These are phyloP conservation scores for Chaetomium fimeti DNA, from an alignment of 495 filamentous ascomycete genomes.

Conservation along the genomic window DNA sequence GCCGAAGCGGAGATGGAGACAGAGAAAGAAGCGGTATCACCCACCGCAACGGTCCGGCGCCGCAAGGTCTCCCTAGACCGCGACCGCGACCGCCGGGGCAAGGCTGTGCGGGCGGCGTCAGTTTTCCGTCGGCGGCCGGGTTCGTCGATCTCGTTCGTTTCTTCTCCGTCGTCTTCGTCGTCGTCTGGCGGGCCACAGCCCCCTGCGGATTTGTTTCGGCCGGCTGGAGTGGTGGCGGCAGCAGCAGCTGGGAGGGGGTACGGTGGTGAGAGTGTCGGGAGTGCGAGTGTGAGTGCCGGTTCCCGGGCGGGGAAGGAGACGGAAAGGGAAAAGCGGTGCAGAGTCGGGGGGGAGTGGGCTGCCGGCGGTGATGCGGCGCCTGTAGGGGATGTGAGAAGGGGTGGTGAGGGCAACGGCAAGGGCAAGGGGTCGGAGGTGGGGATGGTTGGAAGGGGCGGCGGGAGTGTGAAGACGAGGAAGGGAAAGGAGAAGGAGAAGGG, in stretches of 20 bases:
- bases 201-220: no score
- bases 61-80: neutral
- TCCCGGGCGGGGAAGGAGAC: neutral
- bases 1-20: no score
- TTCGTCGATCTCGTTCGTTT: no score
- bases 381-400: neutral
- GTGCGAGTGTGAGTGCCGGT: neutral
- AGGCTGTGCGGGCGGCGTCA: neutral
- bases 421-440: neutral
- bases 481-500: constrained; percentile 25
- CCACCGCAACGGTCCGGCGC: neutral
- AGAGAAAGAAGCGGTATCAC: neutral
- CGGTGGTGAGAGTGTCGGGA: neutral
- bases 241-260: no score
- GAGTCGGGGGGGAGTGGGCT: constrained; percentile 2
- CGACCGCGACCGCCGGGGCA: neutral
- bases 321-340: neutral
- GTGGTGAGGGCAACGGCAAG: neutral
- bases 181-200: neutral
- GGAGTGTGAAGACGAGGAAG: constrained; percentile 14
- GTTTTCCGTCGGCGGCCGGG: neutral
- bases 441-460: neutral
- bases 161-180: neutral
- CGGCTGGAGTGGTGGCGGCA: no score
- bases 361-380: neutral